Conservation (phyloP, 129 eudicot species). For the Arctium lappa region DNA sequence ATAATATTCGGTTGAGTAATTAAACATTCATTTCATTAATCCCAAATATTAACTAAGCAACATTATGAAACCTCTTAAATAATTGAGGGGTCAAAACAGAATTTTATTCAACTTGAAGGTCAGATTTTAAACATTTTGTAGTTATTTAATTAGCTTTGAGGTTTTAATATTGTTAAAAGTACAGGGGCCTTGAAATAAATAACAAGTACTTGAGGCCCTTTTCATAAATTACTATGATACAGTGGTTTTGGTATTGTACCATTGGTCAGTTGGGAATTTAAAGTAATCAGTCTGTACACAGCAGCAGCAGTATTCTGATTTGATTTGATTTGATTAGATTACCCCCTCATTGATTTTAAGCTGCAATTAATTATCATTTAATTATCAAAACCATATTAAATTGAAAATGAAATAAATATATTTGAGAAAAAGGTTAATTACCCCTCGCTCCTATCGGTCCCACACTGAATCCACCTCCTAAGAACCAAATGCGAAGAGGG, state of each 20-base stretch:
- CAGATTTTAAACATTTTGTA: neutral
- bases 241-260: conserved; percentile 21
- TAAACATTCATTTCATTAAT: neutral
- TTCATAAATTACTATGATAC: neutral
- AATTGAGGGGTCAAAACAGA: neutral
- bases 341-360: conserved; percentile 6
- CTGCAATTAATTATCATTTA: neutral
- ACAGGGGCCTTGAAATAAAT: neutral
- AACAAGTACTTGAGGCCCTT: conserved; percentile 9
- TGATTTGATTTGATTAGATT: neutral
- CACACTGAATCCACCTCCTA: too few relatives aligned
- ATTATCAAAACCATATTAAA: neutral
- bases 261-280: conserved; percentile 31
- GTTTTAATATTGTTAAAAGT: neutral
- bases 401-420: neutral
- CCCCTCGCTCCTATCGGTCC: too few relatives aligned
- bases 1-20: neutral
- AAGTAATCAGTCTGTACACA: conserved; percentile 37
- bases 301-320: conserved; percentile 30
- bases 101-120: neutral
- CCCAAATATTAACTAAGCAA: neutral
- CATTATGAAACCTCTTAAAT: neutral
- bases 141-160: neutral
- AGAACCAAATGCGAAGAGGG: neutral
- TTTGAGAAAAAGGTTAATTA: too few relatives aligned